phyloP scores from a whole-genome alignment of 805 yeast genomes.

The Nakazawaea sp. region DNA sequence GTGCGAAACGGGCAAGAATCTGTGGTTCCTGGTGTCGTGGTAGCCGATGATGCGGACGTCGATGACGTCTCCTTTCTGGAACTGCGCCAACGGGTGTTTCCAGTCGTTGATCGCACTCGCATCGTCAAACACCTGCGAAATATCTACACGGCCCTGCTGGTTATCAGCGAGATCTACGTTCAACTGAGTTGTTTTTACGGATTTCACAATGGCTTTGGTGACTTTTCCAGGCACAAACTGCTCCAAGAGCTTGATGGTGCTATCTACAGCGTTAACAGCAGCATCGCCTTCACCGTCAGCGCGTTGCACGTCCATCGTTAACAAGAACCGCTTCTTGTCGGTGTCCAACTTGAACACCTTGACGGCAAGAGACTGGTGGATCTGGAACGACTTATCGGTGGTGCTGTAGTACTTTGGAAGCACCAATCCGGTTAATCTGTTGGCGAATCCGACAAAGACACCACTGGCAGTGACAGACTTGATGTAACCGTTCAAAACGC shows the following conservation, averaged over 20 bases:
- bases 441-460: constrained; percentile 75
- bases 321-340: constrained; percentile 61
- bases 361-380: constrained; percentile 67
- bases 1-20: constrained; percentile 60
- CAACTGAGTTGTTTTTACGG: constrained; percentile 67
- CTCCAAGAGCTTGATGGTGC: constrained; percentile 33
- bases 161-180: constrained; percentile 73
- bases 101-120: constrained; percentile 48
- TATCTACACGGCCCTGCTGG: constrained; percentile 72
- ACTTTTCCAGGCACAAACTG: constrained; percentile 56
- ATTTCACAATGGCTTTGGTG: constrained; percentile 53
- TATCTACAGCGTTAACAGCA: constrained; percentile 57
- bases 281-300: constrained; percentile 18
- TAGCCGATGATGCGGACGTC: constrained; percentile 68
- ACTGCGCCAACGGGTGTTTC: constrained; percentile 50
- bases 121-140: constrained; percentile 57
- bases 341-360: constrained; percentile 63
- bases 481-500: constrained; percentile 62
- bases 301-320: constrained; percentile 44
- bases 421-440: constrained; percentile 75
- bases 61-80: constrained; percentile 50
- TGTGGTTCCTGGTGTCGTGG: constrained; percentile 65
- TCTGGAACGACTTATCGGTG: constrained; percentile 41
- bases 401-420: constrained; percentile 61
- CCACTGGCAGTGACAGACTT: constrained; percentile 76